Evolutionary conservation across 495 filamentous ascomycete genomes (phyloP).

Genomic region (Penicillium longicatenatum): DNA sequence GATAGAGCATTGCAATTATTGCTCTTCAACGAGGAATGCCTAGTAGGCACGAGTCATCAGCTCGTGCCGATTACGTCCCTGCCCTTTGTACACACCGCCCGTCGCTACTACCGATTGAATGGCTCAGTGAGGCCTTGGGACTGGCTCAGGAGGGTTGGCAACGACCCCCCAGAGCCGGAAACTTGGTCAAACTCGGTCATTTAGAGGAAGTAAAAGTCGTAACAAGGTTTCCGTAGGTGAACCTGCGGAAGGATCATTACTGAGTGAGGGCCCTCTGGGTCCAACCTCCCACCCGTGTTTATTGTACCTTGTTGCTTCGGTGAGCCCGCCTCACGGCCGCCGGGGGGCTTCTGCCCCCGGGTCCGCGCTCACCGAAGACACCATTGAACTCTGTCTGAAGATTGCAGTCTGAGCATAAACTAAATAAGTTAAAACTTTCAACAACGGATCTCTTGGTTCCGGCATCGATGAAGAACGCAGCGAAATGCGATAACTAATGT

Average conservation of each 20-base stretch:
- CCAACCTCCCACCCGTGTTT: slow-evolving; percentile 32
- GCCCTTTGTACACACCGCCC: slow-evolving; percentile 60
- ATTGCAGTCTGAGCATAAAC: slow-evolving; percentile 37
- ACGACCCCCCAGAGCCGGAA: slow-evolving; percentile 65
- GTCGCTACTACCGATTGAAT: slow-evolving; percentile 78
- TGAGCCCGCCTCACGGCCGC: slow-evolving; percentile 25
- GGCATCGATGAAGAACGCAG: slow-evolving; percentile 73
- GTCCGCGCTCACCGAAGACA: slow-evolving; percentile 37
- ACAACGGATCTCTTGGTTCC: slow-evolving; percentile 71
- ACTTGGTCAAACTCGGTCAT: slow-evolving; percentile 73
- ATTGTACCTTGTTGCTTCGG: slow-evolving; percentile 46
- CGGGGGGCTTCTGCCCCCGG: slow-evolving; percentile 23
- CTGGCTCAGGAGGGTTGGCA: slow-evolving; percentile 65
- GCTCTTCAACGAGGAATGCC: slow-evolving; percentile 77
- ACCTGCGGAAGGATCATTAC: slow-evolving; percentile 72
- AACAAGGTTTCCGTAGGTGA: slow-evolving; percentile 77
- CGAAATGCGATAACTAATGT: slow-evolving; percentile 75
- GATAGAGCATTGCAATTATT: slow-evolving; percentile 82
- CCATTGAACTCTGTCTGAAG: slow-evolving; percentile 29
- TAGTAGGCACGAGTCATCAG: slow-evolving; percentile 52
- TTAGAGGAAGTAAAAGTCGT: slow-evolving; percentile 76
- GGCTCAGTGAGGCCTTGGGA: slow-evolving; percentile 72
- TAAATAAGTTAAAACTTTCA: slow-evolving; percentile 60
- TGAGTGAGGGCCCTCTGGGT: slow-evolving; percentile 35
- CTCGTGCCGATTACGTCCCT: slow-evolving; percentile 73